Evolutionary conservation across 2,329 filamentous ascomycete species (phyloP).

Genomic region (Fusarium udum): DNA sequence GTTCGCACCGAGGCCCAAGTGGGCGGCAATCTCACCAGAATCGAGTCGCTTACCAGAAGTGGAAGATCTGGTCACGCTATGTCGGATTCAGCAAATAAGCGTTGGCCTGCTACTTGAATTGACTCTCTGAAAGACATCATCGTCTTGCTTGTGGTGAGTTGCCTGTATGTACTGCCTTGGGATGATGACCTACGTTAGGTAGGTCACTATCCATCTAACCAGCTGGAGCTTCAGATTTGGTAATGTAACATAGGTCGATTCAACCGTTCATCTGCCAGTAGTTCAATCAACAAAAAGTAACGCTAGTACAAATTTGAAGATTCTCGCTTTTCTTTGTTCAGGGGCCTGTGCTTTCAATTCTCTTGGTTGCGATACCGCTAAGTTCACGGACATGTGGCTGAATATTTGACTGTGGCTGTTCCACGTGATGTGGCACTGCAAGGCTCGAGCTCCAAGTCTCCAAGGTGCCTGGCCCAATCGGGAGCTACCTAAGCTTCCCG

Average conservation of each 20-base stretch:
- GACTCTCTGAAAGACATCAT: not conserved
- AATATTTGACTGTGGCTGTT: not conserved
- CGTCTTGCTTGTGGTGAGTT: not conserved
- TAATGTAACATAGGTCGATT: not conserved
- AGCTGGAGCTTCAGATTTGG: not conserved
- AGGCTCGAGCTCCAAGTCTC: slow-evolving; percentile 28
- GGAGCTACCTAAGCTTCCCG: slow-evolving; percentile 45
- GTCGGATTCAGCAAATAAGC: not conserved
- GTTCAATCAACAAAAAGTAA: not conserved
- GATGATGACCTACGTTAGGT: not conserved
- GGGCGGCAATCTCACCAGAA: slow-evolving; percentile 8
- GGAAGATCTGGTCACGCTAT: slow-evolving; percentile 6
- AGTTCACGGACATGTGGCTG: slow-evolving; percentile 19
- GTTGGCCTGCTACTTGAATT: not conserved
- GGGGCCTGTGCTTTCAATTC: not conserved
- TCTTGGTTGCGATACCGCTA: not conserved
- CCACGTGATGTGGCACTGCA: slow-evolving; percentile 31
- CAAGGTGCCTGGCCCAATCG: slow-evolving; percentile 40
- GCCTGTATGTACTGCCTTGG: not conserved
- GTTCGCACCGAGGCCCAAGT: slow-evolving; percentile 36
- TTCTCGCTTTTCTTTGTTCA: not conserved
- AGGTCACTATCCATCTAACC: not conserved
- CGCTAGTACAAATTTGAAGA: not conserved
- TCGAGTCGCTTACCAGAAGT: slow-evolving; percentile 8
- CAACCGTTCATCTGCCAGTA: not conserved